Percentiles rank a stretch among this genome's conserved stretches.
Conservation (phyloP, 257 asterid genomes). For the Fraxinus anomala region DNA sequence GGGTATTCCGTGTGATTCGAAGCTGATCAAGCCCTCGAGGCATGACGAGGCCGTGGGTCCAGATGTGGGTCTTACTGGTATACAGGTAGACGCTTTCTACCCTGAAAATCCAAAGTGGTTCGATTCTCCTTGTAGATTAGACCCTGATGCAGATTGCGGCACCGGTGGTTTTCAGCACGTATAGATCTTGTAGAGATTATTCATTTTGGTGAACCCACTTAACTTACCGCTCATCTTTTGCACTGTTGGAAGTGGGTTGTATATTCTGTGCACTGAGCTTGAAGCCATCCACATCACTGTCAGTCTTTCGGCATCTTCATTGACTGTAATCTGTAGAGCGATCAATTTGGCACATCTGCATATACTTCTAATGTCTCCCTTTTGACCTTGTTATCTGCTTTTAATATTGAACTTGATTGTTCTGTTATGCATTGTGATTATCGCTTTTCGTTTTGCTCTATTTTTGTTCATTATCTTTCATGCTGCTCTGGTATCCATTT, state of each 20-base stretch:
- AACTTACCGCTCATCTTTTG: conserved; percentile 43
- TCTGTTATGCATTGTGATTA: not conserved
- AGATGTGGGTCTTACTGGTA: conserved; percentile 77
- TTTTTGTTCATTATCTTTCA: not conserved
- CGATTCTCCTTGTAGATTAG: conserved; percentile 87
- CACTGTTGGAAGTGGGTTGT: conserved; percentile 54
- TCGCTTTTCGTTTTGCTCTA: conserved; percentile 1
- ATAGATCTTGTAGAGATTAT: conserved; percentile 62
- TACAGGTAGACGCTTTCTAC: conserved; percentile 81
- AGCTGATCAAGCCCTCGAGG: conserved; percentile 45
- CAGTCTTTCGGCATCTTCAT: conserved; percentile 27
- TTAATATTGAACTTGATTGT: conserved; percentile 22
- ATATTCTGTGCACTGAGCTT: conserved; percentile 41
- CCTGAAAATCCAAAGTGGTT: conserved; percentile 95
- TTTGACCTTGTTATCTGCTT: conserved; percentile 27
- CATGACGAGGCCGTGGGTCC: conserved; percentile 70
- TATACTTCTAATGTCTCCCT: conserved; percentile 36
- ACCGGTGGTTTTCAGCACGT: conserved; percentile 80
- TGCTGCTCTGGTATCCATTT: not conserved
- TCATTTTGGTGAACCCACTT: conserved; percentile 61
- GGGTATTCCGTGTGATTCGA: conserved; percentile 58
- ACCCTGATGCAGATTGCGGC: conserved; percentile 71
- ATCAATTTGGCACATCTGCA: conserved; percentile 45
- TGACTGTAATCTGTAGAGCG: conserved; percentile 43
- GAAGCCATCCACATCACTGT: conserved; percentile 26